A percentile compares a stretch with the other conserved stretches of the same genome.
Conservation (phyloP, 169 alveolate species). For the Plasmodium knowlesi region DNA sequence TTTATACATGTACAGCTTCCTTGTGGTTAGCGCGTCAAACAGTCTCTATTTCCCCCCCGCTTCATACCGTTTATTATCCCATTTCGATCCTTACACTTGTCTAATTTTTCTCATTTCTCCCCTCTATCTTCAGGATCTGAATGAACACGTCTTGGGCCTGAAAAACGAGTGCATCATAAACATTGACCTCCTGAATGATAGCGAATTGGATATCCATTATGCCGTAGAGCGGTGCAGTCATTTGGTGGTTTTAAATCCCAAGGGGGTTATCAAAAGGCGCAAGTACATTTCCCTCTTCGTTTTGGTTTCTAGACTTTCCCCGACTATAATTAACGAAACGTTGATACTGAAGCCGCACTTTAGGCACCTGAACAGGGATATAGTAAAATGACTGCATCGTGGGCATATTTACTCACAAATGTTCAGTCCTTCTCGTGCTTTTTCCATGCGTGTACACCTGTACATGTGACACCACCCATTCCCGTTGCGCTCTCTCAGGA, state of each 20-base stretch:
- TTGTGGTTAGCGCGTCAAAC: background rate
- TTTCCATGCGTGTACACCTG: background rate
- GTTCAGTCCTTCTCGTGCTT: background rate
- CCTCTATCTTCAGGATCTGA: conserved; percentile 28
- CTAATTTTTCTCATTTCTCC: background rate
- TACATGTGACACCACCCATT: background rate
- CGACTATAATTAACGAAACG: conserved; percentile 42
- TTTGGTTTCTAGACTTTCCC: conserved; percentile 41
- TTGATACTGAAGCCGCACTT: conserved; percentile 54
- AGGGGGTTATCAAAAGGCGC: conserved; percentile 57
- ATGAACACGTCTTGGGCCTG: conserved; percentile 26
- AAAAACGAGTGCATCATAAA: conserved; percentile 68
- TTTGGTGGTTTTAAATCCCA: conserved; percentile 68
- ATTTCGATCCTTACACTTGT: background rate
- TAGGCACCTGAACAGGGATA: conserved; percentile 61
- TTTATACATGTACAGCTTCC: background rate
- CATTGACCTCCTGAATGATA: conserved; percentile 70
- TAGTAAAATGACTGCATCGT: conserved; percentile 19
- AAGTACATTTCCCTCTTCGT: conserved; percentile 57
- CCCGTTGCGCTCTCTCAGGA: conserved; percentile 13
- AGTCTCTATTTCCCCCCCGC: background rate
- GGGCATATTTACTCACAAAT: background rate
- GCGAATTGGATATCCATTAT: conserved; percentile 68
- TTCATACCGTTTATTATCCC: background rate
- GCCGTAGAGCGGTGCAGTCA: conserved; percentile 31